phyloP scores from a whole-genome alignment of 2,329 filamentous ascomycete species.

The Sphaerostilbella broomeana region DNA sequence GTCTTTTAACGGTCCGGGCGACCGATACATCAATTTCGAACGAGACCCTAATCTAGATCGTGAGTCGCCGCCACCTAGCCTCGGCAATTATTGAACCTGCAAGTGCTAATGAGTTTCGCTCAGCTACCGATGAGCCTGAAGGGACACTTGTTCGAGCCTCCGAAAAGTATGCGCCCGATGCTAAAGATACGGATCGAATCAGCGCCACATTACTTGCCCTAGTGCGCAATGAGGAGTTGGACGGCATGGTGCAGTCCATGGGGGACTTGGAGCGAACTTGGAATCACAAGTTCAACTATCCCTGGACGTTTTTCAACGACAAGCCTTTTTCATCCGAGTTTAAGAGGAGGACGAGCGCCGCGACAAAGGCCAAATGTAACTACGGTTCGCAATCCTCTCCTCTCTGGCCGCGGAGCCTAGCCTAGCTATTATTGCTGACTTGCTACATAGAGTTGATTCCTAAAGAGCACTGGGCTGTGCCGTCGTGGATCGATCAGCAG shows the following conservation, averaged over 20 bases:
- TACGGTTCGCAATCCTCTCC: conserved; percentile 46
- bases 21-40: conserved; percentile 52
- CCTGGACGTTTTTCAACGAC: conserved; percentile 99
- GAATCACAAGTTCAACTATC: conserved; percentile 99
- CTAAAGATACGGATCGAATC: conserved; percentile 71
- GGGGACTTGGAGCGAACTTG: conserved; percentile 85
- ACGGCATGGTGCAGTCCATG: conserved; percentile 83
- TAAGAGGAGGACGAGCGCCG: conserved; percentile 70
- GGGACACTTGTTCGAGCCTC: conserved; percentile 67
- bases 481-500: conserved; percentile 85
- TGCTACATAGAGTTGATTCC: conserved; percentile 66
- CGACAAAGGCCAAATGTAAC: conserved; percentile 79
- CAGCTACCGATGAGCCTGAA: conserved; percentile 77
- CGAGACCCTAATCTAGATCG: conserved; percentile 83
- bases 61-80: conserved; percentile 39
- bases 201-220: conserved; percentile 89
- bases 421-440: too few species aligned
- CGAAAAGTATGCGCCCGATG: conserved; percentile 70
- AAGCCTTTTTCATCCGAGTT: conserved; percentile 90
- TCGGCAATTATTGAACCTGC: background rate
- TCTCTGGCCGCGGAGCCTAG: too few species aligned
- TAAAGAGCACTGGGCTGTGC: conserved; percentile 89
- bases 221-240: conserved; percentile 84
- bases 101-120: conserved; percentile 15
- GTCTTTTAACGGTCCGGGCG: conserved; percentile 35